phyloP scores from a whole-genome alignment of 805 yeast genomes.

The Yarrowia keelungensis region DNA sequence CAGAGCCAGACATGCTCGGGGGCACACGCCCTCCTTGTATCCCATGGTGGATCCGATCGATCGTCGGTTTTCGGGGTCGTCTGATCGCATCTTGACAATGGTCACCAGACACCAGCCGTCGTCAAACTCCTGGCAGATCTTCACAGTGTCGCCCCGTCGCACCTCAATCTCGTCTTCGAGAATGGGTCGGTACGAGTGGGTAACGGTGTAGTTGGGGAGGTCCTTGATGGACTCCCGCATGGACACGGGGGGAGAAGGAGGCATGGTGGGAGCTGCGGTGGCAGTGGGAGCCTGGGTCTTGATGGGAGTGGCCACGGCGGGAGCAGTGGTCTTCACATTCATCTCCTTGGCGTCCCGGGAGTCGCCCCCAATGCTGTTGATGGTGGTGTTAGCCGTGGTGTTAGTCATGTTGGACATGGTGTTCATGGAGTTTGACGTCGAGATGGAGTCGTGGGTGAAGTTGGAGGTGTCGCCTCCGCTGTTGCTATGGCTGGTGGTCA shows the following conservation, averaged over 20 bases:
- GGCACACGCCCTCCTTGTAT: slow-evolving; percentile 22
- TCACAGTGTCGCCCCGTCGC: slow-evolving; percentile 70
- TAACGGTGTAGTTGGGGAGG: slow-evolving; percentile 56
- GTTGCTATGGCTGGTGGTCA: not conserved
- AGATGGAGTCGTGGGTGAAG: slow-evolving; percentile 32
- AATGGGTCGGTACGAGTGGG: slow-evolving; percentile 75
- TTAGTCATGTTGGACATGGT: slow-evolving; percentile 28
- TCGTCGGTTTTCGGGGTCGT: slow-evolving; percentile 35
- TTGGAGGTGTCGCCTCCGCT: slow-evolving; percentile 8
- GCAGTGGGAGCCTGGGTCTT: not conserved
- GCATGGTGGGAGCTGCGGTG: slow-evolving; percentile 45
- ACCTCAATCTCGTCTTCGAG: slow-evolving; percentile 82
- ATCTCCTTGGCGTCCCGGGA: not conserved
- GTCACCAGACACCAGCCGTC: slow-evolving; percentile 93
- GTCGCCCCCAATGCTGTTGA: slow-evolving; percentile 27
- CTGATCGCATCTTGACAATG: slow-evolving; percentile 38
- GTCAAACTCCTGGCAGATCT: slow-evolving; percentile 77
- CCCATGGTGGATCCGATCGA: slow-evolving; percentile 33
- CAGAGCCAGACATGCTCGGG: slow-evolving; percentile 30
- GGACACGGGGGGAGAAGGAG: slow-evolving; percentile 37
- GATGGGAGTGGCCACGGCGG: slow-evolving; percentile 5
- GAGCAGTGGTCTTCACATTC: not conserved
- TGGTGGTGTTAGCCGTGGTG: slow-evolving; percentile 26
- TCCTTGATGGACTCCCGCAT: slow-evolving; percentile 59
- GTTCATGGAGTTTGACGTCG: slow-evolving; percentile 33